Base-by-base conservation (phyloP, 106 monocot species). In the Acorus gramineus region DNA sequence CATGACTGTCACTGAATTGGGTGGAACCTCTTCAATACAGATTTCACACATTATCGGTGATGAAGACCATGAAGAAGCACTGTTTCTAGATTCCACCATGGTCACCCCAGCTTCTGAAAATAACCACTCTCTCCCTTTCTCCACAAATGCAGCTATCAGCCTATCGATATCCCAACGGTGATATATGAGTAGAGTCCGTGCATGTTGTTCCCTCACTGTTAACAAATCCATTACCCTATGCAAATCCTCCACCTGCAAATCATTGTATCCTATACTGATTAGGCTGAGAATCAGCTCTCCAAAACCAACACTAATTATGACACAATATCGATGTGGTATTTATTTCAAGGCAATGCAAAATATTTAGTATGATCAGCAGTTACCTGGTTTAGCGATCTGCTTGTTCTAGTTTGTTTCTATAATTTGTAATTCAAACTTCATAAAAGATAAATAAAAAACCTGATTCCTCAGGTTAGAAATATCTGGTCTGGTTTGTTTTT, bases 161-260 rank as follows among this genome's bases (percentile, higher is more conserved):
- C 86, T 79, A 61, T 94, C 86, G 7, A 90, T 83, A 74, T 87
- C 82, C 95, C 95, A 95, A 4, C 90, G 74, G 55, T 95, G 80
- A 69, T 90, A 74, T 53, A 95, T 95, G 43, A 95, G 74, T 10
- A 95, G 78, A 6, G 95, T 85, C 66, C 95, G 66, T 3, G 95
- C 95, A 72, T 95, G 84, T 50, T 95, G 84, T 69, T 95, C 87
- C n/a, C 73, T 77, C 49, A 95, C 49, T 3, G 66, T 77, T 65
- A 95, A 72, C 71, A 95, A 66, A 6, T 95, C 95, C 90, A 84
- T 90, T 51, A 90, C 78, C 74, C 77, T 90, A 45, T 73, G 59
- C 64, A 95, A 64, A 70, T 95, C 90, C 71, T 84, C 84, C 62
- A 69, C 90, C 95, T 95, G 71, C 69, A 74, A 49, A 4, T 67